These are phyloP conservation scores for Diaporthe batatas DNA, from an alignment of 2,329 filamentous ascomycete genomes.

Conservation along the genomic window DNA sequence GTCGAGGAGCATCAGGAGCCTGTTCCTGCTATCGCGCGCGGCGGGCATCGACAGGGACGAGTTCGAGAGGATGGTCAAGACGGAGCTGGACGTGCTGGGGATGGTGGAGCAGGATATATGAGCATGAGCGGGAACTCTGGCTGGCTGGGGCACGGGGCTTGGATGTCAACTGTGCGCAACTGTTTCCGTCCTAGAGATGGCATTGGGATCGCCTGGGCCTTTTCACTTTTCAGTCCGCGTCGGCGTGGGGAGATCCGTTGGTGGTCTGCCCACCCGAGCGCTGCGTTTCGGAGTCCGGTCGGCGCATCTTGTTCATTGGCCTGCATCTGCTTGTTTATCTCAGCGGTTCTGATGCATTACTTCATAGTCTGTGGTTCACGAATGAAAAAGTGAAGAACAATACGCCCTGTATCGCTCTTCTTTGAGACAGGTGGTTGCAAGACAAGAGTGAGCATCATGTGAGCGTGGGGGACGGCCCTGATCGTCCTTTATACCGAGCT, in stretches of 20 bases:
- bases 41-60: slow-evolving; percentile 81
- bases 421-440: not conserved
- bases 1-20: slow-evolving; percentile 80
- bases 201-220: slow-evolving; percentile 16
- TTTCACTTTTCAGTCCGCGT: not conserved
- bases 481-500: slow-evolving; percentile 7
- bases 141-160: not conserved
- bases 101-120: slow-evolving; percentile 72
- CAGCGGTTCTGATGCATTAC: slow-evolving; percentile 11
- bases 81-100: slow-evolving; percentile 77
- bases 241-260: slow-evolving; percentile 31
- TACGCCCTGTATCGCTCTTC: too few species aligned
- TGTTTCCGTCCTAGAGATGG: not conserved
- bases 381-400: not conserved
- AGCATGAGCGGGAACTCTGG: not conserved
- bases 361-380: not conserved
- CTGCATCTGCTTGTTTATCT: not conserved
- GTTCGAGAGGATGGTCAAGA: slow-evolving; percentile 79
- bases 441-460: not conserved
- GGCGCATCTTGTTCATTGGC: slow-evolving; percentile 31
- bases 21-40: slow-evolving; percentile 78
- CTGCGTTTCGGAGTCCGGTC: slow-evolving; percentile 36
- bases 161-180: not conserved
- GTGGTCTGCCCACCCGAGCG: slow-evolving; percentile 24
- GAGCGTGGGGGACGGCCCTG: not conserved